Base-by-base conservation (phyloP, 192 early-diverging fungal species). In the Spizellomyces sp. region DNA sequence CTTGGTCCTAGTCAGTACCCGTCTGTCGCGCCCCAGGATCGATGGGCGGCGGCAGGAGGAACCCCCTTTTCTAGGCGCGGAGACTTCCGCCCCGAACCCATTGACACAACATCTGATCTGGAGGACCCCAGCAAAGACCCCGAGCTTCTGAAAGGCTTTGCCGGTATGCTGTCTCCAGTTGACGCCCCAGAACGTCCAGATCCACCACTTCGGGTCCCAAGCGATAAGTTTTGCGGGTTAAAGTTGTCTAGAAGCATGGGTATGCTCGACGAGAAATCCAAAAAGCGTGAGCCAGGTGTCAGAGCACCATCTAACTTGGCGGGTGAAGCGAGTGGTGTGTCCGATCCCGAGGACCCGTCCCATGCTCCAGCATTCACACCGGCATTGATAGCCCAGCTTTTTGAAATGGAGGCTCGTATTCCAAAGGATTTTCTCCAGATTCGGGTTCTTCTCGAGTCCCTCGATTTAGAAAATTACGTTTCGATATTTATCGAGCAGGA, bases 401-500 rank as follows among this genome's bases (percentile, higher is more conserved):
- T 75, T 19, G 58, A 52, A 6, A 36, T 80, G 45, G 75, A 79
- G 36, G 58, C 48, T 43, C 43, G 72, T 5, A 46, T 73, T n/a
- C 58, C 76, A 17, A 75, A 80, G 27, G 77, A 48, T 9, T 72
- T 74, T 43, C 50, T 52, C 9, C 73, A 71, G 47, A 74, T 75
- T 17, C 55, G 46, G 6, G 15, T 74, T 6, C 67, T 85, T 8
- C 45, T 85, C 15, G 52, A 67, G 22, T 77, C 81, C 12, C 64
- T 85, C 17, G 83, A 80, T 27, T 75, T 80, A 14, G 46, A 73
- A 6, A 70, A 78, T 14, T 79, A 80, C 67, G 42, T 77, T 17
- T 67, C 60, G 10, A 61, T 79, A 12, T 86, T 86, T 68, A 73
- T 77, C 22, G 77, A 80, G 43, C 82, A 86, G 55, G 81, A 82